Conservation (phyloP, 2,329 filamentous ascomycete species). For the Colletotrichum incanum region DNA sequence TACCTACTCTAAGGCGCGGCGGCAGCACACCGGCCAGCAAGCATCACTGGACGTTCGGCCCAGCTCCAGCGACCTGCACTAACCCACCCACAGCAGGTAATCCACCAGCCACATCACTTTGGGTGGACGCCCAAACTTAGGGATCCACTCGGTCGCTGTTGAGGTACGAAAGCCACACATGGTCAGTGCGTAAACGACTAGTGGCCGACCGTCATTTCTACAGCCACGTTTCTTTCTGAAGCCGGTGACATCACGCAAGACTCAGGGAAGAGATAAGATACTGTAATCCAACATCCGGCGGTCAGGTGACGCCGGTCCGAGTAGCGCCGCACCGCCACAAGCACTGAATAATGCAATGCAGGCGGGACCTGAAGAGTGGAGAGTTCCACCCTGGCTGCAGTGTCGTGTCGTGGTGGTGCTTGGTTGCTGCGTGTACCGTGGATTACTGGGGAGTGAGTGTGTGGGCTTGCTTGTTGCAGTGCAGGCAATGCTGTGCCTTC, state of each 20-base stretch:
- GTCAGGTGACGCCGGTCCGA: conserved; percentile 32
- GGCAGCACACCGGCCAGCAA: conserved; percentile 22
- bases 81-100: conserved; percentile 15
- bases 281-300: background rate
- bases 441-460: conserved; percentile 3
- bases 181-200: conserved; percentile 1
- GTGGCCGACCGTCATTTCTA: conserved; percentile 6
- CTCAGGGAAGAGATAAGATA: conserved; percentile 29
- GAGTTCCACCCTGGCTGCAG: conserved; percentile 22
- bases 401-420: conserved; percentile 1
- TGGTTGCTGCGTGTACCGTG: conserved; percentile 11
- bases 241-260: conserved; percentile 41
- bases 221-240: conserved; percentile 4
- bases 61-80: conserved; percentile 28
- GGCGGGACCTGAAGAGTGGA: conserved; percentile 18
- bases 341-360: conserved; percentile 37
- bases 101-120: conserved; percentile 16
- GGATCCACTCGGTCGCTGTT: background rate
- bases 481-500: background rate
- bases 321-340: conserved; percentile 27
- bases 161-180: conserved; percentile 8
- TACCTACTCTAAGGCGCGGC: conserved; percentile 30
- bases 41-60: conserved; percentile 41
- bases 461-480: no score
- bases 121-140: background rate